Conservation (phyloP, 2,329 filamentous ascomycete genomes). For the Stromatinia cepivora region DNA sequence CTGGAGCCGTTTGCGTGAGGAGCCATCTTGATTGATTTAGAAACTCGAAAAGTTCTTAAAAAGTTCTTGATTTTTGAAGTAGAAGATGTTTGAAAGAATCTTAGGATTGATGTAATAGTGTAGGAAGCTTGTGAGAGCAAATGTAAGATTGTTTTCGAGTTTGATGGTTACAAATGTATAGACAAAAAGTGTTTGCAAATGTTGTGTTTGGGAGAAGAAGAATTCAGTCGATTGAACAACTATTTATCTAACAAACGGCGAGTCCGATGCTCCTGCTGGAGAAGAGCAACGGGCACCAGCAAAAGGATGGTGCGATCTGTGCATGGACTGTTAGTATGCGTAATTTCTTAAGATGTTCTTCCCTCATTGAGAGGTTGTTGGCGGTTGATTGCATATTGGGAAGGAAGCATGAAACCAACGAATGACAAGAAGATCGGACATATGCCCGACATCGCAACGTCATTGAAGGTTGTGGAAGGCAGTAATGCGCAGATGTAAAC, state of each 20-base stretch:
- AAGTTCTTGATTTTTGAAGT: constrained; percentile 23
- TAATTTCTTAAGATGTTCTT: constrained; percentile 1
- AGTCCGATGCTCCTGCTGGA: constrained; percentile 78
- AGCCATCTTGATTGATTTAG: constrained; percentile 66
- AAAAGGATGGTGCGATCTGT: constrained; percentile 90
- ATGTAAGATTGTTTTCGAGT: constrained; percentile 34
- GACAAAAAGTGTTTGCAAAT: constrained; percentile 22
- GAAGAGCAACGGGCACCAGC: constrained; percentile 94
- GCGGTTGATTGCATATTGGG: neutral
- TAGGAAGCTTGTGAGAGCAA: constrained; percentile 17
- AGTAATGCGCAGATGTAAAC: constrained; percentile 3
- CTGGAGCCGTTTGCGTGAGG: constrained; percentile 75
- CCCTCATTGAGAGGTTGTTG: neutral
- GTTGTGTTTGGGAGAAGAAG: constrained; percentile 22
- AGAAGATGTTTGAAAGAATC: constrained; percentile 10
- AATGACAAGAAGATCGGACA: neutral
- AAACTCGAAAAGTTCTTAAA: constrained; percentile 26
- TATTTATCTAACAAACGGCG: constrained; percentile 57
- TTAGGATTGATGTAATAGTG: constrained; percentile 23
- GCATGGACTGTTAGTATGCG: constrained; percentile 10
- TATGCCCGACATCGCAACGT: neutral
- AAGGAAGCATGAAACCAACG: constrained; percentile 3
- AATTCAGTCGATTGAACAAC: constrained; percentile 8
- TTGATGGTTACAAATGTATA: constrained; percentile 19
- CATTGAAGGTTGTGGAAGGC: neutral